Conservation (phyloP, 208 protist species). For the Trypanosoma melophagium region DNA sequence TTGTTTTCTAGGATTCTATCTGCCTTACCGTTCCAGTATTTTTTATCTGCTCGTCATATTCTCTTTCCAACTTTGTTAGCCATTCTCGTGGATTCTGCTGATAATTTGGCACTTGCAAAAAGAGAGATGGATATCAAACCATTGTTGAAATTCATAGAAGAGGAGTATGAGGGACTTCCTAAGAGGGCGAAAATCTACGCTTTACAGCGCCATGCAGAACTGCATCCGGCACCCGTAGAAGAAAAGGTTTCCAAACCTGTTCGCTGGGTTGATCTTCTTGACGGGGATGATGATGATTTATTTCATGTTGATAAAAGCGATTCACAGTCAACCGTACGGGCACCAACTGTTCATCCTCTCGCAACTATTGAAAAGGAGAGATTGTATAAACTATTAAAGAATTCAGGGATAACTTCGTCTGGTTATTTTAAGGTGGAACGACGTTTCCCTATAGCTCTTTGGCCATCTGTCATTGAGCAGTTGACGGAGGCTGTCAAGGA, state of each 20-base stretch:
- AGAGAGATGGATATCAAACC: slow-evolving; percentile 71
- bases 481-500: slow-evolving; percentile 29
- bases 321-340: not conserved
- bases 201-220: slow-evolving; percentile 47
- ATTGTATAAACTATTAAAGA: slow-evolving; percentile 59
- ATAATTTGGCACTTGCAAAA: slow-evolving; percentile 58
- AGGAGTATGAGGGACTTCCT: slow-evolving; percentile 68
- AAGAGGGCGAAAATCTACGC: slow-evolving; percentile 77
- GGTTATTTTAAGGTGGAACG: slow-evolving; percentile 68
- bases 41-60: slow-evolving; percentile 79
- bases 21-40: slow-evolving; percentile 79
- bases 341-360: slow-evolving; percentile 11
- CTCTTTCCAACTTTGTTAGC: slow-evolving; percentile 75
- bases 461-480: slow-evolving; percentile 60
- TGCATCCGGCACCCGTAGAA: slow-evolving; percentile 25
- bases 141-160: slow-evolving; percentile 55
- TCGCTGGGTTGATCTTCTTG: slow-evolving; percentile 31
- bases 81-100: slow-evolving; percentile 44
- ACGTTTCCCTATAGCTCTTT: slow-evolving; percentile 73
- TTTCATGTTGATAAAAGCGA: slow-evolving; percentile 4
- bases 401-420: slow-evolving; percentile 24
- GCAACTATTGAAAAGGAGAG: slow-evolving; percentile 69
- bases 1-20: slow-evolving; percentile 63
- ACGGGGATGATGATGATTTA: slow-evolving; percentile 29
- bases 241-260: slow-evolving; percentile 7